phyloP scores from a whole-genome alignment of 2,329 filamentous ascomycete genomes.

The Trichoderma harzianum region DNA sequence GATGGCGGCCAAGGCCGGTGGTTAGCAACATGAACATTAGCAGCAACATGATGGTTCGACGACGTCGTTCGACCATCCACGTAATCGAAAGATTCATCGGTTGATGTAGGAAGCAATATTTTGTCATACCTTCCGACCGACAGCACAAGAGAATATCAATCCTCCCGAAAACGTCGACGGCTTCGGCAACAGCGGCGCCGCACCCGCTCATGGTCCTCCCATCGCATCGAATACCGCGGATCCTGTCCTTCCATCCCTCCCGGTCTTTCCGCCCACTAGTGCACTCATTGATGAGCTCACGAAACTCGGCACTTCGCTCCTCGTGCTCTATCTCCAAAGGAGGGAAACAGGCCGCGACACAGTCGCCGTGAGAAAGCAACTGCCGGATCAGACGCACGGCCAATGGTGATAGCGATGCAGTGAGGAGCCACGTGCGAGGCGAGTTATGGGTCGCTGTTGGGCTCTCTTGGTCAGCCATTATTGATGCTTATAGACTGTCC shows the following conservation, averaged over 20 bases:
- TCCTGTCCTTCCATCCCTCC: conserved; percentile 77
- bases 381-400: conserved; percentile 77
- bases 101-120: neutral
- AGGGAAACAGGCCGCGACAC: conserved; percentile 78
- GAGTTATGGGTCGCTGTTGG: conserved; percentile 61
- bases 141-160: conserved; percentile 91
- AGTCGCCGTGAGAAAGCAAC: conserved; percentile 87
- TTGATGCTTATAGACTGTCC: conserved; percentile 13
- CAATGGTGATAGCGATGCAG: conserved; percentile 79
- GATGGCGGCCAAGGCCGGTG: neutral
- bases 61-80: neutral
- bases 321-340: conserved; percentile 76
- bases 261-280: conserved; percentile 60
- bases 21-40: neutral
- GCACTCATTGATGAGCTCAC: conserved; percentile 70
- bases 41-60: neutral
- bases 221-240: conserved; percentile 64
- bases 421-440: conserved; percentile 90
- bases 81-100: neutral
- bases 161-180: conserved; percentile 76
- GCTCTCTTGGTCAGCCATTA: conserved; percentile 31
- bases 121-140: conserved; percentile 69
- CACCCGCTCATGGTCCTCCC: conserved; percentile 65
- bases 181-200: conserved; percentile 82
- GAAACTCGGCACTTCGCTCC: conserved; percentile 72